Evolutionary conservation across 768 basidiomycete genomes (phyloP), one percentile per base, ranked within the genome.

Genomic region (Termitomyces sp.): DNA sequence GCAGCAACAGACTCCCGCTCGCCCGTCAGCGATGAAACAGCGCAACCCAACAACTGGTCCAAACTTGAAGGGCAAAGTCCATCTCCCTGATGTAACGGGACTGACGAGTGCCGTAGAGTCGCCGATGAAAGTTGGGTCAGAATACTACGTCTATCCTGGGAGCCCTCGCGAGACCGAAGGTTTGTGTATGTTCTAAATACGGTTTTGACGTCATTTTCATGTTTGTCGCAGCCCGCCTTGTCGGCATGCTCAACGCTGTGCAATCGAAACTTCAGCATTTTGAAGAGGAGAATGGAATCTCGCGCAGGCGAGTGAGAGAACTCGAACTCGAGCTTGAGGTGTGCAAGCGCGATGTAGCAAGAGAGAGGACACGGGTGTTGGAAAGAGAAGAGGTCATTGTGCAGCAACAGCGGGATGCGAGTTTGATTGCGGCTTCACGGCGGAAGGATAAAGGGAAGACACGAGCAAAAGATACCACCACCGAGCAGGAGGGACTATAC

Each of bases 321-420:
- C 79, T 97, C 2, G 95, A 97, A 71, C 76, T 81, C 56, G 95
- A 96, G 68, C 78, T 97, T 6, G 93, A 96, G 61, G 81, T 82
- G 15, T 91, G 90, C 63, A 91, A 89, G 68, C 79, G 81, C n/a
- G 89, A 95, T 47, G 87, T 91, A 2, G 81, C 79, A 1, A 75
- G 78, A 56, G 91, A 93, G 67, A 81, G 89, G 15, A 86, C 86
- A 3, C 73, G 83, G 27, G 76, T 89, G 13, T 71, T 84, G 36
- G 83, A 87, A 55, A 77, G 79, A 33, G 83, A 86, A 58, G 81
- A 83, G 47, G 59, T 73, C 22, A 73, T 78, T 45, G 65, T 75
- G 11, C 72, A 75, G 58, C 73, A 75, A 57, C 68, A 72, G 49
- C 64, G 63, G 46, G 70, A 73, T 37, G 63, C 54, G 20, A 68